Evolutionary conservation across 2,329 filamentous ascomycete species (phyloP).

Genomic region (Ophiognomonia clavigignenti-juglandacearum): DNA sequence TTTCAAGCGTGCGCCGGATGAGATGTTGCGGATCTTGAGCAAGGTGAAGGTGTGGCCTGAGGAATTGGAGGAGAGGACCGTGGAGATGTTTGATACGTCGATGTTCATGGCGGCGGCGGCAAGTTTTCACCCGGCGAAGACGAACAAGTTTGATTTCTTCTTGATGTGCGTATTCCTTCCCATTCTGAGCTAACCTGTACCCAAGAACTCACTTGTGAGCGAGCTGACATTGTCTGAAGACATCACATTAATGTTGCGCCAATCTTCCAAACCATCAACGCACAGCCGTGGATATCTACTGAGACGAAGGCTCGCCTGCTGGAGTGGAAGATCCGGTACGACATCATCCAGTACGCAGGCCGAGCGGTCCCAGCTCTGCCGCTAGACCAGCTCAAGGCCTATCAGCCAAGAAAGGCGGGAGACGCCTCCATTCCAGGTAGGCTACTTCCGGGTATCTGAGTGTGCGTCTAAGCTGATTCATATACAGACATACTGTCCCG

Average conservation of each 20-base stretch:
- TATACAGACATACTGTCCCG: slow-evolving; percentile 29
- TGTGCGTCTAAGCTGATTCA: too few species aligned
- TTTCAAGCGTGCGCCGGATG: slow-evolving; percentile 54
- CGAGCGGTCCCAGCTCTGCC: slow-evolving; percentile 58
- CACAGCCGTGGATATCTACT: slow-evolving; percentile 53
- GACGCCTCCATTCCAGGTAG: slow-evolving; percentile 37
- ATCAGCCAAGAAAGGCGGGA: slow-evolving; percentile 42
- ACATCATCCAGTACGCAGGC: slow-evolving; percentile 70
- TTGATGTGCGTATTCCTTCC: slow-evolving; percentile 40
- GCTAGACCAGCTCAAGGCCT: slow-evolving; percentile 53
- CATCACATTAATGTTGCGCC: slow-evolving; percentile 68
- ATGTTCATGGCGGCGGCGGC: slow-evolving; percentile 46
- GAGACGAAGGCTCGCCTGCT: slow-evolving; percentile 64
- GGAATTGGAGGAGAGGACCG: slow-evolving; percentile 49
- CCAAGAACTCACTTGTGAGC: background rate
- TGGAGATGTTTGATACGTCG: slow-evolving; percentile 64
- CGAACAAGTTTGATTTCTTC: slow-evolving; percentile 78
- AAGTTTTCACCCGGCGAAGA: slow-evolving; percentile 59
- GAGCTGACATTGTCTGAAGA: slow-evolving; percentile 37
- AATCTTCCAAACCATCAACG: slow-evolving; percentile 69
- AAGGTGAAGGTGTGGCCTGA: slow-evolving; percentile 53
- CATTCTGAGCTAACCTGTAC: background rate
- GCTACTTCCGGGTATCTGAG: slow-evolving; percentile 19
- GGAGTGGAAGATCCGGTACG: slow-evolving; percentile 75
- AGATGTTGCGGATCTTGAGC: slow-evolving; percentile 57